Conservation (phyloP, 1,284 basidiomycete species). For the Schizophyllum amplum region DNA sequence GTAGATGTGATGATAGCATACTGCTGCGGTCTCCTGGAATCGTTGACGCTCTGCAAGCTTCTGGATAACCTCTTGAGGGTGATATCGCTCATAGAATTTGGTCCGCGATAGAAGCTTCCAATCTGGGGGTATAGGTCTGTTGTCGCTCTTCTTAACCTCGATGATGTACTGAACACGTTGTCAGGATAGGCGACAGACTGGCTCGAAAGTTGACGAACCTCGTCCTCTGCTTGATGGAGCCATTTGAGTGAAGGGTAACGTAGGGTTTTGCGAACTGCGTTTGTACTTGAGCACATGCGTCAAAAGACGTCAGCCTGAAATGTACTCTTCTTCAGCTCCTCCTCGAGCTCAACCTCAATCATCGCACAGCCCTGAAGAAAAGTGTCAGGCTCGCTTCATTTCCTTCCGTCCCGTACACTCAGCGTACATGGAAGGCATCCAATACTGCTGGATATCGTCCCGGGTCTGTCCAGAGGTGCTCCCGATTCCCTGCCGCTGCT, state of each 20-base stretch:
- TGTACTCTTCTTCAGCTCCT: conserved; percentile 68
- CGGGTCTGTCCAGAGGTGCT: conserved; percentile 66
- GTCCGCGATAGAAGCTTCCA: conserved; percentile 84
- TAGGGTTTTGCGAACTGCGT: conserved; percentile 63
- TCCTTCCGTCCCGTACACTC: conserved; percentile 51
- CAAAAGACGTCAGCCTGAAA: neutral
- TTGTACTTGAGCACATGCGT: conserved; percentile 4
- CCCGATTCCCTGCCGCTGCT: conserved; percentile 66
- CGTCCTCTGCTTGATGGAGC: conserved; percentile 55
- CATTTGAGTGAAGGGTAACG: conserved; percentile 76
- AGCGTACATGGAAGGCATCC: conserved; percentile 50
- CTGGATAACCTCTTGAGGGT: conserved; percentile 63
- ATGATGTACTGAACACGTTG: conserved; percentile 53
- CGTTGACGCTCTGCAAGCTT: conserved; percentile 73
- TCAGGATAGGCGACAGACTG: neutral
- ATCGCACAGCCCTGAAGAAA: conserved; percentile 40
- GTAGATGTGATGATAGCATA: conserved; percentile 11
- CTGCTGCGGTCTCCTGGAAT: conserved; percentile 58
- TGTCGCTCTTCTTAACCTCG: conserved; percentile 70
- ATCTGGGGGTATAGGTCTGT: conserved; percentile 64
- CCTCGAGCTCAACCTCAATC: conserved; percentile 65
- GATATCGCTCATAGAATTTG: conserved; percentile 71
- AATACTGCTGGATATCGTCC: neutral
- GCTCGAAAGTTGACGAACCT: conserved; percentile 37
- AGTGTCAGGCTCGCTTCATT: conserved; percentile 28